A percentile compares a stretch with the other conserved stretches of the same genome.
phyloP scores from a whole-genome alignment of 225 moss, liverwort and hornwort species.

The Marchantia paleacea region DNA sequence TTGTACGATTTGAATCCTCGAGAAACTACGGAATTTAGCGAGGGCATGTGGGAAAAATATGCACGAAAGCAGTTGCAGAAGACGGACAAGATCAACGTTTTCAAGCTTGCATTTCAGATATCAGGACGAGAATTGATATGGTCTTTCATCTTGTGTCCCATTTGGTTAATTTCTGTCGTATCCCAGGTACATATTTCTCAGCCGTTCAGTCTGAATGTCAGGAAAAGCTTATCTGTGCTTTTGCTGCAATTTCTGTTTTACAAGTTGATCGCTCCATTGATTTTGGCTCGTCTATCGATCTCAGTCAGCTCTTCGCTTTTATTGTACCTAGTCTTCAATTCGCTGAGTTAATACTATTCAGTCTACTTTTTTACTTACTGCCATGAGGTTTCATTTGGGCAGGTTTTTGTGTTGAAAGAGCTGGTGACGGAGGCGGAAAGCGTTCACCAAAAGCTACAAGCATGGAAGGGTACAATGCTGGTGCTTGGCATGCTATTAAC shows the following conservation, averaged over 20 bases:
- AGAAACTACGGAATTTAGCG: slow-evolving; percentile 53
- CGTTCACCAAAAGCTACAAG: background rate
- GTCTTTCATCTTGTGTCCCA: slow-evolving; percentile 36
- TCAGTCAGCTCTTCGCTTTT: no score
- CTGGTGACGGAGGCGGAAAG: slow-evolving; percentile 54
- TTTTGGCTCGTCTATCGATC: no score
- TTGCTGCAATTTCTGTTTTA: no score
- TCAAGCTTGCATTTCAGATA: slow-evolving; percentile 47
- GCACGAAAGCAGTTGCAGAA: slow-evolving; percentile 28
- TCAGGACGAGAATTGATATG: slow-evolving; percentile 50
- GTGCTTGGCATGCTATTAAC: slow-evolving; percentile 67
- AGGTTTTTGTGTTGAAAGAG: slow-evolving; percentile 32
- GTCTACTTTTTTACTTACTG: no score
- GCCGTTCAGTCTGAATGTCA: no score
- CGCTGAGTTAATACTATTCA: no score
- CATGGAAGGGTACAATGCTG: slow-evolving; percentile 72
- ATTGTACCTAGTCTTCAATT: no score
- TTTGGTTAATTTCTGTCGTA: slow-evolving; percentile 62
- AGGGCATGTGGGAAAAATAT: slow-evolving; percentile 53
- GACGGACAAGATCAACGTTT: slow-evolving; percentile 46
- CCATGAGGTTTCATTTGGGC: slow-evolving; percentile 9
- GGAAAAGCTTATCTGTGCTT: no score
- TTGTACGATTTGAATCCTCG: slow-evolving; percentile 63
- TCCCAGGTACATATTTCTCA: slow-evolving; percentile 47
- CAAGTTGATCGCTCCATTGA: no score